Conservation (phyloP, 164 flowering plant species). For the Cinnamomum micranthum region DNA sequence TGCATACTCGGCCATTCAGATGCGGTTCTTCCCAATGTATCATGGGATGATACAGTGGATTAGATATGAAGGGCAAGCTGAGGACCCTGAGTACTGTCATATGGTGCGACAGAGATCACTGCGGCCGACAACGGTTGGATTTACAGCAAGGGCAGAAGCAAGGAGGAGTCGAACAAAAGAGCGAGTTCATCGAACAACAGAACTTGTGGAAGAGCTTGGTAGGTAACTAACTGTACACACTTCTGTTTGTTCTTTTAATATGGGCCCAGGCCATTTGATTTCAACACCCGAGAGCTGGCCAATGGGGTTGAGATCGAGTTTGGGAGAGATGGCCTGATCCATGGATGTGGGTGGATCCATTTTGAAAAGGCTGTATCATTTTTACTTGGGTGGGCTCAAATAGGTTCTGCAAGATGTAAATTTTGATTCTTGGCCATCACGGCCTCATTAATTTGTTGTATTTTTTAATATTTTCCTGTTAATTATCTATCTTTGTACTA, state of each 20-base stretch:
- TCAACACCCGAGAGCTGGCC: not conserved
- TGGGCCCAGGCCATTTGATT: not conserved
- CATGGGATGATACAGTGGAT: constrained; percentile 88
- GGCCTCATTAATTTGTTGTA: constrained; percentile 1
- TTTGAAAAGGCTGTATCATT: not conserved
- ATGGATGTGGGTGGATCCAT: not conserved
- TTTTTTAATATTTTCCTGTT: no score
- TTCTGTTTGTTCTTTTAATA: not conserved
- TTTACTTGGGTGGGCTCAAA: not conserved
- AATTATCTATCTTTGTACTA: not conserved
- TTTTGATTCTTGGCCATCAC: constrained; percentile 13
- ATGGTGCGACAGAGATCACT: constrained; percentile 67
- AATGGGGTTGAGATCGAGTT: not conserved
- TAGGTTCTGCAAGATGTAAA: constrained; percentile 13
- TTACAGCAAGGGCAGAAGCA: constrained; percentile 61
- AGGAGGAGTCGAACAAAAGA: constrained; percentile 12
- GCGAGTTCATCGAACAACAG: constrained; percentile 6
- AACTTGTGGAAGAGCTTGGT: not conserved
- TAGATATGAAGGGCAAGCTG: constrained; percentile 47
- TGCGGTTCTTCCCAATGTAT: constrained; percentile 83
- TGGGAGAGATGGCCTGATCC: not conserved
- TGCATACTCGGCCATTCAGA: constrained; percentile 52
- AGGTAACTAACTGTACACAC: not conserved
- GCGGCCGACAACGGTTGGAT: constrained; percentile 60
- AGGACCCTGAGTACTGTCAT: constrained; percentile 58